A percentile compares a stretch with the other conserved stretches of the same genome.
Evolutionary conservation across 164 flowering plant species (phyloP).

Genomic region (Santalum album): DNA sequence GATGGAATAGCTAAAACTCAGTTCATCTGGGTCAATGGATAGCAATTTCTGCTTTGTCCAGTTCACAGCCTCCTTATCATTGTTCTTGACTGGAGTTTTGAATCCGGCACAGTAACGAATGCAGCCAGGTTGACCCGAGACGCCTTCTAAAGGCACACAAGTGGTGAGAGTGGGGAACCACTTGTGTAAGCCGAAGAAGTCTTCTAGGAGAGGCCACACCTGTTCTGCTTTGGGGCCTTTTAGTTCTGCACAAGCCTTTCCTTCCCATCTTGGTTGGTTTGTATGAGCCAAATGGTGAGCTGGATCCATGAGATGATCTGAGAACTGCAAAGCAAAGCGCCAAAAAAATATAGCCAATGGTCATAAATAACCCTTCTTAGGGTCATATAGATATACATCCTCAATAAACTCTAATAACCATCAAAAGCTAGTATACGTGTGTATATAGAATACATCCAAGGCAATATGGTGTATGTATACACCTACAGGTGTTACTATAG

Average conservation of each 20-base stretch:
- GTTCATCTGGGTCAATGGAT: conserved; percentile 14
- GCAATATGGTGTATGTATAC: too few relatives aligned
- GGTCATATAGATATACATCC: too few relatives aligned
- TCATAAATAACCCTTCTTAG: too few relatives aligned
- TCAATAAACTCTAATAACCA: too few relatives aligned
- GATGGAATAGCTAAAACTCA: conserved; percentile 20
- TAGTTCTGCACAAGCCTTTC: conserved; percentile 22
- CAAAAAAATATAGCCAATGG: too few relatives aligned
- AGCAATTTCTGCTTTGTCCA: conserved; percentile 33
- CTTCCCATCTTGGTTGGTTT: conserved; percentile 28
- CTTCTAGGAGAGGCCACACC: conserved; percentile 36
- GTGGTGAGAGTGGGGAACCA: conserved; percentile 35
- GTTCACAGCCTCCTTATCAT: conserved; percentile 5
- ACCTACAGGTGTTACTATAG: too few relatives aligned
- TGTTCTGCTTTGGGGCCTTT: conserved; percentile 19
- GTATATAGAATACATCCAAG: too few relatives aligned
- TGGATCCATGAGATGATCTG: neutral
- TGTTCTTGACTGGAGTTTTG: conserved; percentile 10
- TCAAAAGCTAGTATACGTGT: too few relatives aligned
- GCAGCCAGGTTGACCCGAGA: neutral
- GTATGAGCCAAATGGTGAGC: neutral
- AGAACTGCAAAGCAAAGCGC: too few relatives aligned
- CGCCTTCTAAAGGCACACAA: conserved; percentile 21
- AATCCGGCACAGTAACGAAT: conserved; percentile 22
- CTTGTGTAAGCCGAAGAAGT: conserved; percentile 31